Evolutionary conservation across 208 protist species (phyloP).

Genomic region (Trypanosoma conorhini): DNA sequence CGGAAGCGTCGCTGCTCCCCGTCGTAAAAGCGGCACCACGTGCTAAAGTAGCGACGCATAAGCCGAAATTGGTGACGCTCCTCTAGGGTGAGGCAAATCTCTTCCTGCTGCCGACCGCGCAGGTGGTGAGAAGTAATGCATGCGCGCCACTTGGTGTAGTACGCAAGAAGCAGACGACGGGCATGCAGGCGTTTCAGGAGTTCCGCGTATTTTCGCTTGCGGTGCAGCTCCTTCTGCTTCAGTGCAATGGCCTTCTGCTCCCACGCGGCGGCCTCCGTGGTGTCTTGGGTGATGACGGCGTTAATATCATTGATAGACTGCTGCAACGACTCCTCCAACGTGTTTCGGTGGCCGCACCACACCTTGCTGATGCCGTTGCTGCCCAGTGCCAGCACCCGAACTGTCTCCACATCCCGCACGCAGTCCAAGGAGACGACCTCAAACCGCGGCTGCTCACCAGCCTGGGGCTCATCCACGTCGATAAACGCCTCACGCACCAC

Average conservation of each 20-base stretch:
- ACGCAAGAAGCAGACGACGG: slow-evolving; percentile 55
- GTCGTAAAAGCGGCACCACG: slow-evolving; percentile 75
- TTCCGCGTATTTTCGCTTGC: slow-evolving; percentile 55
- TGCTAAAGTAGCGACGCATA: slow-evolving; percentile 51
- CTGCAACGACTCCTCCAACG: slow-evolving; percentile 58
- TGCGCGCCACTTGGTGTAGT: slow-evolving; percentile 62
- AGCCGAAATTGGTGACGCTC: slow-evolving; percentile 39
- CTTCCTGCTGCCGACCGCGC: slow-evolving; percentile 13
- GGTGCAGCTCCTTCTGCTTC: slow-evolving; percentile 57
- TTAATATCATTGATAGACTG: slow-evolving; percentile 56
- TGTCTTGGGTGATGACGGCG: slow-evolving; percentile 66
- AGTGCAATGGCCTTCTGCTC: slow-evolving; percentile 45
- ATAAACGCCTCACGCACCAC: slow-evolving; percentile 54
- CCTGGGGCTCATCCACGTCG: neutral
- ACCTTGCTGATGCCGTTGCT: slow-evolving; percentile 90
- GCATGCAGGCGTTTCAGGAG: slow-evolving; percentile 62
- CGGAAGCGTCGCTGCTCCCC: slow-evolving; percentile 49
- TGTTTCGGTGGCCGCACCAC: slow-evolving; percentile 83
- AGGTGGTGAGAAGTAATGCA: slow-evolving; percentile 18
- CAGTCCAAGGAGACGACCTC: slow-evolving; percentile 42
- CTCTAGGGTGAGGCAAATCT: slow-evolving; percentile 35
- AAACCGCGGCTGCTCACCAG: neutral
- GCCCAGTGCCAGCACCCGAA: slow-evolving; percentile 78
- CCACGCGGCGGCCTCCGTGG: slow-evolving; percentile 73
- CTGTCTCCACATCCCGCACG: slow-evolving; percentile 63